Evolutionary conservation across 2,329 filamentous ascomycete genomes (phyloP), one percentile per base, ranked within the genome.

Genomic region (Ploettnerulaceae sp.): DNA sequence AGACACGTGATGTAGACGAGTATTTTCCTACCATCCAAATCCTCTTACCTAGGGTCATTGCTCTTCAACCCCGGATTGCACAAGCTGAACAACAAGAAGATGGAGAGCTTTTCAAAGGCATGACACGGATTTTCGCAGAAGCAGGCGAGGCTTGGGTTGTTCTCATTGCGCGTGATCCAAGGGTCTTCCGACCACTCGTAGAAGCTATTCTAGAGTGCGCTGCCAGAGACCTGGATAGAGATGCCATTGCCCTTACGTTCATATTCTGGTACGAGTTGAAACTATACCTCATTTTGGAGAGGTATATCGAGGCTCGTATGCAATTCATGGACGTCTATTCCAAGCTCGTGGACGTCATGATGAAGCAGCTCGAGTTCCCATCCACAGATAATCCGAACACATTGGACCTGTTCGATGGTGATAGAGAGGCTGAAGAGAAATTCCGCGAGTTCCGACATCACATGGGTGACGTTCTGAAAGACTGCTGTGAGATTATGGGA

Each of bases 191-290:
- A 29, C 81, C 80, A 8, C 74, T 98, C 4, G 91, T 98, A 8
- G 89, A 96, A 60, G 82, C 86, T 5, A 82, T 98, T 12, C 75
- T 97, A n/a, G 90, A 97, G 69, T 95, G 89, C 62, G 90, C 88
- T 51, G 80, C 85, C 8, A 79, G 86, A 56, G 93, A 98, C 66
- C 82, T 82, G 64, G 91, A 96, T 44, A 81, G 86, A 52, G 93
- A 98, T 56, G 89, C 90, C 4, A 89, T 98, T 53, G 87, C 89
- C 44, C 82, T 93, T 60, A 98, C 94, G 0, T 98, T 98, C 68
- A 82, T 81, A 57, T 97, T 98, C 70, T 98, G 93, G 93, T 97
- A 94, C 64, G 93, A 98, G 64, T 76, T 98, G 36, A 98, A 98
- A 72, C 89, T 96, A 65, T 96, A 95, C 64, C 75, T 98, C 37